A percentile compares a stretch with the other conserved stretches of the same genome.
phyloP scores from a whole-genome alignment of 2,329 filamentous ascomycete genomes.

The Exserohilum turcica region DNA sequence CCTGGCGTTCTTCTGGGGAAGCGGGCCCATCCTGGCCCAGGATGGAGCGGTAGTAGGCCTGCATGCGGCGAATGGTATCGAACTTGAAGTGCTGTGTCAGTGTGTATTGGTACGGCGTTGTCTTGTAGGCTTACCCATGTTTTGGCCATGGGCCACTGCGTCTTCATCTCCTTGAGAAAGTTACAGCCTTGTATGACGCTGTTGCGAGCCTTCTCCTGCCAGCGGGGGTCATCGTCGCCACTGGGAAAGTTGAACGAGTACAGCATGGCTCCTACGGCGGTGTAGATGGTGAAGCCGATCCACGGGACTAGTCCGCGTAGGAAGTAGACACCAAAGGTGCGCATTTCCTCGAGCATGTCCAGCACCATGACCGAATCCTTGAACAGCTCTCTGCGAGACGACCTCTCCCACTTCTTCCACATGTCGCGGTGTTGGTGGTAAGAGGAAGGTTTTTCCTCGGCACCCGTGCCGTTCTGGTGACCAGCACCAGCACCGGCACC shows the following conservation, averaged over 20 bases:
- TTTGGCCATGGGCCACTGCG: slow-evolving; percentile 50
- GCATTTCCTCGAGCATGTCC: slow-evolving; percentile 51
- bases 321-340: slow-evolving; percentile 49
- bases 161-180: slow-evolving; percentile 50
- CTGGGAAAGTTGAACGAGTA: slow-evolving; percentile 48
- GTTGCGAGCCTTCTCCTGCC: slow-evolving; percentile 40
- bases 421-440: slow-evolving; percentile 40
- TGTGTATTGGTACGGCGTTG: background rate
- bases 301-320: slow-evolving; percentile 49
- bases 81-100: slow-evolving; percentile 23
- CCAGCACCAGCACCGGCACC: no score
- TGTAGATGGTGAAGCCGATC: slow-evolving; percentile 52
- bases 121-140: slow-evolving; percentile 29
- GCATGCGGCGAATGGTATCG: slow-evolving; percentile 52
- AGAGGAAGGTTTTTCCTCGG: slow-evolving; percentile 40
- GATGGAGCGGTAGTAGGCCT: slow-evolving; percentile 47
- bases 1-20: slow-evolving; percentile 46
- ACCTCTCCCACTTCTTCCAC: slow-evolving; percentile 48
- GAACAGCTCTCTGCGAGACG: slow-evolving; percentile 45
- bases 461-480: slow-evolving; percentile 30
- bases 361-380: slow-evolving; percentile 45
- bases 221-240: slow-evolving; percentile 41
- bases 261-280: slow-evolving; percentile 49
- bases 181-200: slow-evolving; percentile 45
- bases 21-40: slow-evolving; percentile 42